Base-by-base conservation (phyloP, 805 yeast species). In the Metschnikowia proteae region DNA sequence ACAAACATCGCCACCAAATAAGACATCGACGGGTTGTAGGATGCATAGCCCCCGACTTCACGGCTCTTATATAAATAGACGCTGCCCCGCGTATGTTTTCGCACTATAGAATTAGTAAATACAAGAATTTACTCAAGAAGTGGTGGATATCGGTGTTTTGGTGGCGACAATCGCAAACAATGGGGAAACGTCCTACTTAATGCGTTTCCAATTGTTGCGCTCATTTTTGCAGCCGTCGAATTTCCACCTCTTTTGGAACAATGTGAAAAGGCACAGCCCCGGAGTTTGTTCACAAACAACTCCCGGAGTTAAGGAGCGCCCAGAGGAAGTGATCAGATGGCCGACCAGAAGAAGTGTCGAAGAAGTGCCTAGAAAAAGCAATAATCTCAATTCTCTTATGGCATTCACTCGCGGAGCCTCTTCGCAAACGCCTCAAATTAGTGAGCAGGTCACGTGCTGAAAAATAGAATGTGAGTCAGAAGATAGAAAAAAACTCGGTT, bases 371-470 rank as follows among this genome's bases (percentile, higher is more conserved):
- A 30, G 32, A 30, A 10, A 32, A 32, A 32, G 35, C n/a, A 32
- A 32, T 13, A 32, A 13, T 17, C 5, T 30, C n/a, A 6, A 30
- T 17, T 17, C 17, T 17, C 17, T 17, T 17, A 17, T 17, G 17
- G 17, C n/a, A 30, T 30, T 10, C 9, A 10, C 5, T 30, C 7
- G 9, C 6, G 9, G 22, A 13, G 35, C 35, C 10, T 28, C 8
- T 38, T 38, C 43, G 35, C 43, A 31, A 30, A 31, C 29, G 29
- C 43, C 43, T 22, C 22, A 31, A 2, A 22, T 13, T 17, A 38
- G 13, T 7, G 23, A 8, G 36, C 35, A 25, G 11, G 38, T 42
- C 45, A 42, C 45, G 45, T 42, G 45, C 26, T 17, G 31, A 36
- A 36, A 23, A 36, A 1, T 8, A 6, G 17, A 23, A 7, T 6